These are phyloP conservation scores for Globisporangium camurandrum DNA, from an alignment of 352 stramenopile genomes.

Conservation along the genomic window DNA sequence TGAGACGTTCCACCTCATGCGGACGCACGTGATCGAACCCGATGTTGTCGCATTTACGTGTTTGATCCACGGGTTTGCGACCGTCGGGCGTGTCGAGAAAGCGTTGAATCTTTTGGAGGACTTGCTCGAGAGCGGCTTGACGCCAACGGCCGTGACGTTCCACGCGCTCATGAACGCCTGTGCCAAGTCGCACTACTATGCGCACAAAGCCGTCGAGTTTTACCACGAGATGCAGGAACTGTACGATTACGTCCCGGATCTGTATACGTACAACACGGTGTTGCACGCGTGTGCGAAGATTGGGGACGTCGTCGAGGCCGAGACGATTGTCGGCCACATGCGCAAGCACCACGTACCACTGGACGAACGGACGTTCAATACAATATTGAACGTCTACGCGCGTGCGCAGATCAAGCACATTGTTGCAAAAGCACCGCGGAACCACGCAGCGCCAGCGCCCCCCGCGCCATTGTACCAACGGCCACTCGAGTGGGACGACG, in stretches of 20 bases:
- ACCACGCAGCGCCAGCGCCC: slow-evolving; percentile 24
- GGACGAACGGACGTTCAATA: slow-evolving; percentile 62
- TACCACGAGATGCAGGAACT: slow-evolving; percentile 85
- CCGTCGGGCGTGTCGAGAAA: slow-evolving; percentile 63
- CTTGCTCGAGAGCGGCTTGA: slow-evolving; percentile 58
- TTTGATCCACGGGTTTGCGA: slow-evolving; percentile 71
- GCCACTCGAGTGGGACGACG: slow-evolving; percentile 64
- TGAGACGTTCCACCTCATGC: slow-evolving; percentile 82
- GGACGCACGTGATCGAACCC: slow-evolving; percentile 57
- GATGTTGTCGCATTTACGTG: slow-evolving; percentile 64
- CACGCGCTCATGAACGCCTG: slow-evolving; percentile 77
- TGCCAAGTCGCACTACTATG: slow-evolving; percentile 80
- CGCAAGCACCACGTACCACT: slow-evolving; percentile 55
- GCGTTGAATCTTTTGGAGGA: slow-evolving; percentile 73
- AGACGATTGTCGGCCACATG: slow-evolving; percentile 75
- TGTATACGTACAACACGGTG: slow-evolving; percentile 76
- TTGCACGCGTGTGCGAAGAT: slow-evolving; percentile 72
- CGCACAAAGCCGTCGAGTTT: slow-evolving; percentile 78
- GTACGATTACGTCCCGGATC: slow-evolving; percentile 74
- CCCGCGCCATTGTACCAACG: slow-evolving; percentile 58
- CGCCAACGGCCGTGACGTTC: slow-evolving; percentile 66
- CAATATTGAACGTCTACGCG: slow-evolving; percentile 73
- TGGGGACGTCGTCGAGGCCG: slow-evolving; percentile 62
- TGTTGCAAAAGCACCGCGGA: slow-evolving; percentile 58
- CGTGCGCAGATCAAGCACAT: slow-evolving; percentile 63